phyloP scores from a whole-genome alignment of 257 asterid species.

The Solanum pinnatisectum region DNA sequence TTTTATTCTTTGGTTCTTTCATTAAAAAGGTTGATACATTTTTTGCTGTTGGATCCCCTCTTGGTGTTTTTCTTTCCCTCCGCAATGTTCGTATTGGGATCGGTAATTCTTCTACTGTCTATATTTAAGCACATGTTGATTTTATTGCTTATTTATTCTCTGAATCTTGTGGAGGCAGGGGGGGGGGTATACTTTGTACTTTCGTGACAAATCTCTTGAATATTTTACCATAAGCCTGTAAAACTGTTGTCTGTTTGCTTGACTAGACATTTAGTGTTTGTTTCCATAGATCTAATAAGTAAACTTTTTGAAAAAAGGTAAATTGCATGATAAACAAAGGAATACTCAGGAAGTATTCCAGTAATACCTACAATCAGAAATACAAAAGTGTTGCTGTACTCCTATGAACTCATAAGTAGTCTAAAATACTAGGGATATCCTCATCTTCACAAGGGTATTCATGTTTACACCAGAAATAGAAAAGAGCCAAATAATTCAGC shows the following conservation, averaged over 20 bases:
- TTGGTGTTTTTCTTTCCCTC: slow-evolving; percentile 93
- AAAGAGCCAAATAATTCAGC: not conserved
- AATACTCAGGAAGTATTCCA: not conserved
- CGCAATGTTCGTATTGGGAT: slow-evolving; percentile 90
- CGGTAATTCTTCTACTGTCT: slow-evolving; percentile 37
- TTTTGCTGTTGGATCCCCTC: slow-evolving; percentile 96
- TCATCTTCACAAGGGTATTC: not conserved
- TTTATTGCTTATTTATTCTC: not conserved
- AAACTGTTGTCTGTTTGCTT: not conserved
- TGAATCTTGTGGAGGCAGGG: not conserved
- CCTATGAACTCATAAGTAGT: not conserved
- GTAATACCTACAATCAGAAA: not conserved
- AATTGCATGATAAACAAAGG: not conserved
- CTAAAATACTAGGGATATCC: not conserved
- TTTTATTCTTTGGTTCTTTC: not conserved
- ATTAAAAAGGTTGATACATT: slow-evolving; percentile 82
- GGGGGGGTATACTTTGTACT: not conserved
- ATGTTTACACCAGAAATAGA: not conserved
- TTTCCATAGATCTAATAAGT: not conserved
- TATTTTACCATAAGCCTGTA: not conserved
- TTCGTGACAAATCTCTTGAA: not conserved
- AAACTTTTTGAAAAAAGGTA: not conserved
- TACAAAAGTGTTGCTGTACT: not conserved
- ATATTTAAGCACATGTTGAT: not conserved
- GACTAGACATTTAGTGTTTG: not conserved